Base-by-base conservation (phyloP, 2,329 filamentous ascomycete genomes). In the Macrophomina tecta region DNA sequence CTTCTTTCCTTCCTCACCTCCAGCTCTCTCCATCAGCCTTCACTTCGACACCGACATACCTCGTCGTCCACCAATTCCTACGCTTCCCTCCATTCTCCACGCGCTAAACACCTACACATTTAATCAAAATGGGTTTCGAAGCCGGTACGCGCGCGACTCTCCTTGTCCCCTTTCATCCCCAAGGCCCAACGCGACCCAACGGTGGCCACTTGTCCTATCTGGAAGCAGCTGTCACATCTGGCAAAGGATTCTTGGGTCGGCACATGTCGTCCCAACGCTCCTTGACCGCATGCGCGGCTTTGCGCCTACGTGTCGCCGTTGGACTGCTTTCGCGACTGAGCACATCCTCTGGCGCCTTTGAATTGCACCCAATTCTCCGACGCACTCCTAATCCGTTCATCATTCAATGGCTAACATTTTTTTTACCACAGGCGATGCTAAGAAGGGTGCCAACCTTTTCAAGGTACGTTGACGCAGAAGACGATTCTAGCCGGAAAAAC, bases 371-470 rank as follows among this genome's bases (percentile, higher is more conserved):
- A 42, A 36, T 36, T 49, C 23, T 28, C 9, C 42, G 8, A 23
- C 9, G 30, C 30, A 36, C 11, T 5, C 2, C 9, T n/a, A 18
- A 5, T 36, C 7, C n/a, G 23, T 30, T 23, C 3, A 36, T 32
- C 32, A 28, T 30, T 5, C 56, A 67, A 14, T 30, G 12, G 38
- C 64, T 68, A 45, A 64, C 51, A 34, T 18, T 67, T 61, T 65
- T 56, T 61, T 65, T 56, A 23, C 18, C 46, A 70, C 78, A 97
- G 94, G 93, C 87, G 93, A 97, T 83, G 78, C 86, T 79, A 93
- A 94, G 87, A 97, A 97, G 91, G 94, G 94, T 88, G 94, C 93
- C 84, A 92, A 90, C 87, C 92, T 98, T 81, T 98, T 98, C 93
- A 97, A 97, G 90, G 84, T 85, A 78, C 74, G 76, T 34, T 38